Evolutionary conservation across 306 rosid species (phyloP).

Genomic region (Astragalus glycyphyllos): DNA sequence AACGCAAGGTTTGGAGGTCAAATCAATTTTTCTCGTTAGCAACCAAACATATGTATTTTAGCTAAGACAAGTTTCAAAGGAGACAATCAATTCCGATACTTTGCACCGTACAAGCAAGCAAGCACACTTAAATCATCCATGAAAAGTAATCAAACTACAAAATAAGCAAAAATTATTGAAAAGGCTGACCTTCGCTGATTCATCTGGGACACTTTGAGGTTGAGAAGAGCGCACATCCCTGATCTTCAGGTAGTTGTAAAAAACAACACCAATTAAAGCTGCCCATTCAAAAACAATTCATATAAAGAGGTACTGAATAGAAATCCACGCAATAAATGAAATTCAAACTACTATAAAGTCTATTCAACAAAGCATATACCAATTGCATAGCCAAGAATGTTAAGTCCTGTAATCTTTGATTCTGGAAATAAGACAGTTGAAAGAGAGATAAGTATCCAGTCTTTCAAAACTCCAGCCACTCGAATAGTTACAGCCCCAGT

Average conservation of each 20-base stretch:
- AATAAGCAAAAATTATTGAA: constrained; percentile 28
- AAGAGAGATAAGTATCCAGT: constrained; percentile 96
- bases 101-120: no score
- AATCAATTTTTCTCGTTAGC: no score
- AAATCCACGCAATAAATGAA: constrained; percentile 33
- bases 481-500: constrained; percentile 99
- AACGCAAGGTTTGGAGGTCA: no score
- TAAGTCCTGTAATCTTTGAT: constrained; percentile 85
- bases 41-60: no score
- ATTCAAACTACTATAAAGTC: constrained; percentile 29
- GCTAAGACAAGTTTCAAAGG: no score
- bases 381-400: constrained; percentile 89
- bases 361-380: constrained; percentile 56
- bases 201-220: constrained; percentile 68
- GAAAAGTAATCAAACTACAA: constrained; percentile 34
- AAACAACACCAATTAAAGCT: constrained; percentile 89
- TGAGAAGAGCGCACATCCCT: constrained; percentile 86
- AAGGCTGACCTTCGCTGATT: constrained; percentile 59
- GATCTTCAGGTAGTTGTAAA: constrained; percentile 92
- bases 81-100: no score
- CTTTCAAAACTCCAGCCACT: constrained; percentile 98
- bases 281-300: constrained; percentile 43
- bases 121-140: not conserved
- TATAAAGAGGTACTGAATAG: constrained; percentile 5
- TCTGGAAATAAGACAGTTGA: constrained; percentile 96